These are phyloP conservation scores for Apiospora malaysiana DNA, from an alignment of 2,329 filamentous ascomycete species.

Conservation along the genomic window DNA sequence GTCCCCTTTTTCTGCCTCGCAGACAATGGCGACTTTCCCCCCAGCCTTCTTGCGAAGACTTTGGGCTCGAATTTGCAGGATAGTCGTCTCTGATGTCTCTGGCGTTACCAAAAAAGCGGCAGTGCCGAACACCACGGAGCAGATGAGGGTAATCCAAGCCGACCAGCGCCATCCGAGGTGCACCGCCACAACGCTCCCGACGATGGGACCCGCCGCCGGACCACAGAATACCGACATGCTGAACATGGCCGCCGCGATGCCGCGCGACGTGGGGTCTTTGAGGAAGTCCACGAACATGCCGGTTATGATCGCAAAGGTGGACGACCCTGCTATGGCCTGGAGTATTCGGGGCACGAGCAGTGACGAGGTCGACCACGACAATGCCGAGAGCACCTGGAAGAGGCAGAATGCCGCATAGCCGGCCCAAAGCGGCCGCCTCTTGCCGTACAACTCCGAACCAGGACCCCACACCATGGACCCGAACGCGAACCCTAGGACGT, in stretches of 20 bases:
- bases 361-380: background rate
- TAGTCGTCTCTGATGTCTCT: background rate
- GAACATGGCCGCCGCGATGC: slow-evolving; percentile 5
- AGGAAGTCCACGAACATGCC: slow-evolving; percentile 1
- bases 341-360: background rate
- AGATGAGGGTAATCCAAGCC: background rate
- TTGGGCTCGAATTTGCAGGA: background rate
- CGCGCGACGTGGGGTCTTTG: background rate
- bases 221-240: background rate
- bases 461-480: background rate
- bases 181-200: background rate
- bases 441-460: background rate
- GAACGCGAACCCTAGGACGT: background rate
- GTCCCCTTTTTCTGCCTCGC: background rate
- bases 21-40: background rate
- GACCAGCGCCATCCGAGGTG: background rate
- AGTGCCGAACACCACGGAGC: background rate
- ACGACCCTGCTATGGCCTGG: background rate
- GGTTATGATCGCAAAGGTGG: background rate
- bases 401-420: background rate
- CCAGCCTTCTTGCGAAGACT: background rate
- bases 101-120: background rate
- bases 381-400: background rate
- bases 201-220: background rate
- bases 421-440: background rate